A percentile compares a stretch with the other conserved stretches of the same genome.
Evolutionary conservation across 305 asterid species (phyloP).

Genomic region (Fraxinus greggii): DNA sequence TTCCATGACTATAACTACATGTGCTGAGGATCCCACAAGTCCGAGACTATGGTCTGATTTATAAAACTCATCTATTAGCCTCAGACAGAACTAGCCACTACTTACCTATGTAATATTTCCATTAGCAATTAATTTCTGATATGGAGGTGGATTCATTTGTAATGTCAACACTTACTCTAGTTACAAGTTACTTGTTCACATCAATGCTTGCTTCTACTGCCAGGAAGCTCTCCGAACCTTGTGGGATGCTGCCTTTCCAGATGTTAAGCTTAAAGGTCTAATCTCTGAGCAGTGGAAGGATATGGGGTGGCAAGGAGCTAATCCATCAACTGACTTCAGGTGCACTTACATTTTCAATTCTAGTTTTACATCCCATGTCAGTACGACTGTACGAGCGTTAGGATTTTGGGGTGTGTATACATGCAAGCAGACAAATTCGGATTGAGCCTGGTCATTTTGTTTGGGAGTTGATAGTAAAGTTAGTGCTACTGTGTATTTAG

Average conservation of each 20-base stretch:
- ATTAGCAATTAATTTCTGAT: background rate
- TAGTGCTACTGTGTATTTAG: background rate
- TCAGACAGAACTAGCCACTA: background rate
- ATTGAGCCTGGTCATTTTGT: background rate
- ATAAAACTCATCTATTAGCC: background rate
- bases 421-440: background rate
- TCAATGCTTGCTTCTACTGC: constrained; percentile 22
- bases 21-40: constrained; percentile 1
- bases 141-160: background rate
- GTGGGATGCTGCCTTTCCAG: constrained; percentile 78
- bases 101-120: background rate
- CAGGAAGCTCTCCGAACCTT: constrained; percentile 78
- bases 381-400: background rate
- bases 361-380: background rate
- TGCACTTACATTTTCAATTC: constrained; percentile 19
- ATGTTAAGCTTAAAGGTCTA: constrained; percentile 63
- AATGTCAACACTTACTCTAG: background rate
- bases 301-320: constrained; percentile 98
- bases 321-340: constrained; percentile 98
- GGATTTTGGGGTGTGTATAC: background rate
- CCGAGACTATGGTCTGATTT: background rate
- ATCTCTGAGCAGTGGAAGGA: constrained; percentile 98
- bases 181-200: constrained; percentile 16
- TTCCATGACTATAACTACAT: background rate
- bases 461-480: background rate